Conservation (phyloP, 2,329 filamentous ascomycete genomes). For the Cadophora sp. region DNA sequence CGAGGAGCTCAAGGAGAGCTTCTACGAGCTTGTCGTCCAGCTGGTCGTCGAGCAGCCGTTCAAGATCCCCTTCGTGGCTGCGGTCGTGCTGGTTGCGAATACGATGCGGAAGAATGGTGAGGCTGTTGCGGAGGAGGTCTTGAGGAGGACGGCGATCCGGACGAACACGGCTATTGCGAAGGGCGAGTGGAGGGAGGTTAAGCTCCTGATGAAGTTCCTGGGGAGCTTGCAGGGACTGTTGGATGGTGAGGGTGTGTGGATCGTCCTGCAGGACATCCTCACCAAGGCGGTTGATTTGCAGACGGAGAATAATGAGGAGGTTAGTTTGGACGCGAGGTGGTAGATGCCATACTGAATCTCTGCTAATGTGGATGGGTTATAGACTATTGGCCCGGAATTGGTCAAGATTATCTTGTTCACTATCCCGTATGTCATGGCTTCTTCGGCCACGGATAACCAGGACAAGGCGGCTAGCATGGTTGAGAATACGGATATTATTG, state of each 20-base stretch:
- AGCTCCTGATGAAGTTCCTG: slow-evolving; percentile 87
- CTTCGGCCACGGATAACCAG: slow-evolving; percentile 72
- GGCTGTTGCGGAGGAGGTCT: slow-evolving; percentile 74
- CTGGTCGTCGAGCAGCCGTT: slow-evolving; percentile 90
- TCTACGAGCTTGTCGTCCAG: slow-evolving; percentile 76
- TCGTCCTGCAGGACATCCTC: slow-evolving; percentile 89
- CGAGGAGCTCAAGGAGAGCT: slow-evolving; percentile 74
- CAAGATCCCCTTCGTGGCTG: slow-evolving; percentile 95
- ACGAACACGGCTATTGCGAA: slow-evolving; percentile 71
- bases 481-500: slow-evolving; percentile 94
- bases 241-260: slow-evolving; percentile 84
- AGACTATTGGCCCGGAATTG: slow-evolving; percentile 80
- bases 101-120: slow-evolving; percentile 74
- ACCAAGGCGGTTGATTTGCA: slow-evolving; percentile 89
- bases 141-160: slow-evolving; percentile 66
- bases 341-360: not conserved
- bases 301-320: slow-evolving; percentile 91
- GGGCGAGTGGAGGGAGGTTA: slow-evolving; percentile 89
- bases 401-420: slow-evolving; percentile 97
- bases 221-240: slow-evolving; percentile 84
- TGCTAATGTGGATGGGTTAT: slow-evolving; percentile 22
- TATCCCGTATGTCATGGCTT: slow-evolving; percentile 86
- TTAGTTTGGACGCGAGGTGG: slow-evolving; percentile 55
- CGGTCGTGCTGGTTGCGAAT: slow-evolving; percentile 82
- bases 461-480: slow-evolving; percentile 80